Base-by-base conservation (phyloP, 305 asterid species). In the Salvia sclarea region DNA sequence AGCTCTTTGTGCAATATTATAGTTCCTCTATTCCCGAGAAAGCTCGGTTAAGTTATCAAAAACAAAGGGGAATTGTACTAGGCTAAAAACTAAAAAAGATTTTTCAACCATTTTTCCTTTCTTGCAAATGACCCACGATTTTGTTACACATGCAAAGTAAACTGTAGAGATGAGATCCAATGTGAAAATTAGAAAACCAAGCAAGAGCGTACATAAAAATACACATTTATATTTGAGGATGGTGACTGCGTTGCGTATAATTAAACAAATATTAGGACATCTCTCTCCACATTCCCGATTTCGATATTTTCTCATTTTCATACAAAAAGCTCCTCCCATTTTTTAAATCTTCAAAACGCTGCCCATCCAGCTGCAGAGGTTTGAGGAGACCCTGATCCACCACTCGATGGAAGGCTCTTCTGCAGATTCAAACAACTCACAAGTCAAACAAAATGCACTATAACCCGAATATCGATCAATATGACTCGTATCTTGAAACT, bases 321-420 rank as follows among this genome's bases (percentile, higher is more conserved):
- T 72, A 84, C 87, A 86, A 76, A 79, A 78, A 35, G 3, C 33
- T 3, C 33, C 37, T 56, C 21, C 52, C 16, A 40, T 24, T 12
- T 33, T 20, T 8, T 2, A 65, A 55, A 62, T 61, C 61, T 60
- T 86, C 82, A 90, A 78, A 92, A 92, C 49, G 98, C 97, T 31
- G 97, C 98, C 98, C 98, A 92, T 73, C 96, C 98, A 61, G 95
- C 89, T 68, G 96, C 97, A 35, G 88, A 70, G 74, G 95, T 62
- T 78, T 76, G 89, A 69, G 83, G 76, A 43, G 94, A 61, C 52
- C 79, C 89, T 33, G 98, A 79, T 77, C 82, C 96, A 10, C 82
- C 71, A 33, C 73, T 38, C 8, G 94, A 54, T 18, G 98, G 98
- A 62, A 92, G 98, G 78, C 73, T 88, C 78, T 82, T 88, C 98